Evolutionary conservation across 1,284 basidiomycete species (phyloP).

Genomic region (Austroboletus novae-zelandiae): DNA sequence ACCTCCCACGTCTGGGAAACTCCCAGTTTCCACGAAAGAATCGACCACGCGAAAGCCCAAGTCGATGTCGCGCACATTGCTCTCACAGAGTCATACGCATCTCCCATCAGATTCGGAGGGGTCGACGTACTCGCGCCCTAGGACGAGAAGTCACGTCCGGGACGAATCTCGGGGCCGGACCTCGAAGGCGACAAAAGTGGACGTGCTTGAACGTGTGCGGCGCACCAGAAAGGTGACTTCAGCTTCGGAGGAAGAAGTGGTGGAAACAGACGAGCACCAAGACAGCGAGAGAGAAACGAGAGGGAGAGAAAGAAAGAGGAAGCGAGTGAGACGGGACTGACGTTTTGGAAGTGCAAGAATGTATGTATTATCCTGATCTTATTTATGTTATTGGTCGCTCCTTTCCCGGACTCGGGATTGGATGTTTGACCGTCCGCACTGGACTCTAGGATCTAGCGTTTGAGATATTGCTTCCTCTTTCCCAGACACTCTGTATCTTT

Average conservation of each 20-base stretch:
- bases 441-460: too few species aligned
- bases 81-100: conserved; percentile 20
- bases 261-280: conserved; percentile 4
- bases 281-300: conserved; percentile 19
- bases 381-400: neutral
- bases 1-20: neutral
- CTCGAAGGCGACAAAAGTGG: conserved; percentile 10
- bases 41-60: conserved; percentile 12
- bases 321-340: conserved; percentile 22
- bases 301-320: conserved; percentile 31
- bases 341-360: neutral
- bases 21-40: neutral
- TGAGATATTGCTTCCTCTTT: too few species aligned
- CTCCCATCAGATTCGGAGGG: conserved; percentile 27
- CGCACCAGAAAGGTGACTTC: conserved; percentile 4
- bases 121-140: conserved; percentile 14
- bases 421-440: too few species aligned
- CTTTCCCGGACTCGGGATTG: too few species aligned
- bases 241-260: conserved; percentile 10
- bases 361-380: neutral
- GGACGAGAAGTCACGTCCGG: conserved; percentile 24
- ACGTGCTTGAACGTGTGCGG: conserved; percentile 1
- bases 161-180: conserved; percentile 18
- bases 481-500: too few species aligned
- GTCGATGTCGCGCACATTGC: conserved; percentile 18